Percentiles rank a stretch among this genome's conserved stretches.
Conservation (phyloP, 139 green algal genomes). For the Eudorina sp. region DNA sequence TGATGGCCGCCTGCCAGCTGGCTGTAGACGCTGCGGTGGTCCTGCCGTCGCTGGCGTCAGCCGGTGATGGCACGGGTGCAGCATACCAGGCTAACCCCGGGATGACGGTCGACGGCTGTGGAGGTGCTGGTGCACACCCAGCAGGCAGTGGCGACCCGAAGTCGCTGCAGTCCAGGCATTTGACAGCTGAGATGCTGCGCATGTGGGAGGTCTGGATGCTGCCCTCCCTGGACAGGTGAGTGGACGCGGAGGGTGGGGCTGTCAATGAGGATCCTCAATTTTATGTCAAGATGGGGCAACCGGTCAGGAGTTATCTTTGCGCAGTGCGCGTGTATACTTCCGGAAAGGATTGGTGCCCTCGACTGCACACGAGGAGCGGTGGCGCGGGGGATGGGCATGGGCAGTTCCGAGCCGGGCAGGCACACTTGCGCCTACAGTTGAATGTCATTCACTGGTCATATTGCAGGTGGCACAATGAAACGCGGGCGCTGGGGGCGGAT, state of each 20-base stretch:
- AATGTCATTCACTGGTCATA: not conserved
- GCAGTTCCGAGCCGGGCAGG: too few relatives aligned
- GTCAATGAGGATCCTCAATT: too few relatives aligned
- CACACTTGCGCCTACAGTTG: too few relatives aligned
- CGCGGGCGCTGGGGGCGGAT: not conserved
- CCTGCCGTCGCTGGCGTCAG: not conserved
- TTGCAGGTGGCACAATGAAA: not conserved
- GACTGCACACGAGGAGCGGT: too few relatives aligned
- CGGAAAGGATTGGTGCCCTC: too few relatives aligned
- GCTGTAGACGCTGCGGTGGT: not conserved
- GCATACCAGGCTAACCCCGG: not conserved
- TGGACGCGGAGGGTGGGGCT: too few relatives aligned
- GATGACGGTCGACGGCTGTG: not conserved
- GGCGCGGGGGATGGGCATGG: too few relatives aligned
- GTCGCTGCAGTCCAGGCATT: not conserved
- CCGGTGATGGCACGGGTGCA: not conserved
- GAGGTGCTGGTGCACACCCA: not conserved
- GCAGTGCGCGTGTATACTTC: too few relatives aligned
- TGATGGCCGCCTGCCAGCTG: slow-evolving; percentile 9
- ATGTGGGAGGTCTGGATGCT: slow-evolving; percentile 22
- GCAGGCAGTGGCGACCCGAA: not conserved
- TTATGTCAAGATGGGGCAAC: too few relatives aligned
- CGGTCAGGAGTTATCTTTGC: too few relatives aligned
- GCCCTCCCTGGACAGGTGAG: not conserved
- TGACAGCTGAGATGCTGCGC: slow-evolving; percentile 6